Evolutionary conservation across 2,329 filamentous ascomycete species (phyloP).

Genomic region (Colletotrichum tamarilloi): DNA sequence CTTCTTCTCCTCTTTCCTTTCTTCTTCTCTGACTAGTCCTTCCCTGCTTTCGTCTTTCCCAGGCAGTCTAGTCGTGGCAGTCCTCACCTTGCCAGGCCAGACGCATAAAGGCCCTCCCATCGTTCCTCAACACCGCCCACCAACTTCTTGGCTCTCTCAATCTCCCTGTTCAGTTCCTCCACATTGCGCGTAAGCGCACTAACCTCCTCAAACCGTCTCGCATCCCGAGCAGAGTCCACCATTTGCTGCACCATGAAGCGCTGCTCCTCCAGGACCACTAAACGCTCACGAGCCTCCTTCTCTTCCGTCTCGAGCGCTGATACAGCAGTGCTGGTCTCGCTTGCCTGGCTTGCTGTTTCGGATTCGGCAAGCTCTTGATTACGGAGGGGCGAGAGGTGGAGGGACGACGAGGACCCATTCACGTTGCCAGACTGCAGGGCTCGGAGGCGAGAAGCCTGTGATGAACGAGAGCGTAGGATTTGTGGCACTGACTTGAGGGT

Average conservation of each 20-base stretch:
- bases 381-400: slow-evolving; percentile 54
- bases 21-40: not conserved
- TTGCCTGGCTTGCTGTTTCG: slow-evolving; percentile 62
- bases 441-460: slow-evolving; percentile 42
- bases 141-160: slow-evolving; percentile 73
- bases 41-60: not conserved
- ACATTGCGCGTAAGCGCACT: slow-evolving; percentile 81
- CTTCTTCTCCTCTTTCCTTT: not conserved
- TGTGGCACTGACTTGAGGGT: slow-evolving; percentile 81
- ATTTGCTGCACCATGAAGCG: slow-evolving; percentile 89
- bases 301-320: slow-evolving; percentile 82
- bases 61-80: not conserved
- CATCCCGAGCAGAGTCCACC: slow-evolving; percentile 80
- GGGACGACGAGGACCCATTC: slow-evolving; percentile 49
- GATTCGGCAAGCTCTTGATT: slow-evolving; percentile 58
- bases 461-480: slow-evolving; percentile 63
- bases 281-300: slow-evolving; percentile 80
- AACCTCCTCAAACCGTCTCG: slow-evolving; percentile 88
- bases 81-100: slow-evolving; percentile 24
- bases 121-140: slow-evolving; percentile 73
- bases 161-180: slow-evolving; percentile 85
- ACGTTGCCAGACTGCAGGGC: slow-evolving; percentile 45
- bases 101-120: slow-evolving; percentile 64
- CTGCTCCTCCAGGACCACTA: slow-evolving; percentile 91
- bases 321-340: slow-evolving; percentile 64